Conservation (phyloP, 208 protist species). For the Crithidia sp. region DNA sequence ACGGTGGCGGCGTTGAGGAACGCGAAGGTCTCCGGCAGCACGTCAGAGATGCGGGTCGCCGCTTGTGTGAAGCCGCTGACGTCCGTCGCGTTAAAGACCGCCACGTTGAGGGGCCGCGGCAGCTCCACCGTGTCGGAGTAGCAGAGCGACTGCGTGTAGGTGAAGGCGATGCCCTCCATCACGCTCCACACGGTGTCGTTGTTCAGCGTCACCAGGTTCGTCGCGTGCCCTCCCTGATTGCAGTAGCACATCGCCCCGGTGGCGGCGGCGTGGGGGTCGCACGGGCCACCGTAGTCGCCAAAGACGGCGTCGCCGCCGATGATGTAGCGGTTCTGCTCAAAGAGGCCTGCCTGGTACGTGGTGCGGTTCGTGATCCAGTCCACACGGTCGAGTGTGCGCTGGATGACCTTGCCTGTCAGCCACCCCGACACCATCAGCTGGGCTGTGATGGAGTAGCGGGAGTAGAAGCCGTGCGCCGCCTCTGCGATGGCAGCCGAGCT, state of each 20-base stretch:
- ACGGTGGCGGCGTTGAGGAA: not conserved
- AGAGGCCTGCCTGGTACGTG: conserved; percentile 35
- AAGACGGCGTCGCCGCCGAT: conserved; percentile 56
- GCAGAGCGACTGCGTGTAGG: conserved; percentile 14
- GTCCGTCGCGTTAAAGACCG: not conserved
- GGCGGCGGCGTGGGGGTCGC: not conserved
- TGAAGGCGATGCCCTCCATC: not conserved
- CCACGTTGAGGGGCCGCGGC: not conserved
- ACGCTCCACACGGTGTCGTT: not conserved
- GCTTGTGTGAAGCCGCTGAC: not conserved
- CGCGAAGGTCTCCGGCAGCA: not conserved
- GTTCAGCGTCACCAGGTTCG: not conserved
- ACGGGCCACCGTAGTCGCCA: conserved; percentile 59
- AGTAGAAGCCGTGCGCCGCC: not conserved
- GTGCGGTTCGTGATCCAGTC: conserved; percentile 20
- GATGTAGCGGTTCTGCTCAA: conserved; percentile 56
- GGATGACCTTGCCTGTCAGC: conserved; percentile 26
- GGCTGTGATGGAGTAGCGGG: not conserved
- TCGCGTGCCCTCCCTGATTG: conserved; percentile 28
- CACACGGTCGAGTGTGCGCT: conserved; percentile 12
- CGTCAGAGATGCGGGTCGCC: not conserved
- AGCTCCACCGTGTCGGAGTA: not conserved
- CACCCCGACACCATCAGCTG: conserved; percentile 37
- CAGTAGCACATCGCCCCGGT: conserved; percentile 49
- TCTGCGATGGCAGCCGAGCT: not conserved